These are phyloP conservation scores for Kluyveromyces wickerhamii DNA, from an alignment of 805 yeast genomes.

Conservation along the genomic window DNA sequence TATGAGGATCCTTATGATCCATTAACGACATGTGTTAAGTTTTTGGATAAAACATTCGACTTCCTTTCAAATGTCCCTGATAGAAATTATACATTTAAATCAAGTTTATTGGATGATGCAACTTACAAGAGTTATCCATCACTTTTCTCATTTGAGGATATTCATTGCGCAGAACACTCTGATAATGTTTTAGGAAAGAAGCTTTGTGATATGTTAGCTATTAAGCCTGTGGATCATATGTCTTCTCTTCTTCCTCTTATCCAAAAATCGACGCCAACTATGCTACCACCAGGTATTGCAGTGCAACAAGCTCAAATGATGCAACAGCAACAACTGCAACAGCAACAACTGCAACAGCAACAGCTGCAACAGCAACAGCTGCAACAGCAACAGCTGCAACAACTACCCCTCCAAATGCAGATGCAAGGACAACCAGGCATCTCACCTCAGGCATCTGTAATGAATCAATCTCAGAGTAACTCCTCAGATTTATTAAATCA, in stretches of 20 bases:
- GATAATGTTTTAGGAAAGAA: slow-evolving; percentile 26
- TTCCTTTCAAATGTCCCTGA: slow-evolving; percentile 33
- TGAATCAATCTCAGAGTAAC: slow-evolving; percentile 26
- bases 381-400: slow-evolving; percentile 14
- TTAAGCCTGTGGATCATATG: slow-evolving; percentile 28
- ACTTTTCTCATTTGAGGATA: slow-evolving; percentile 40
- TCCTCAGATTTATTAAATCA: slow-evolving; percentile 79
- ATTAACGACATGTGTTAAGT: slow-evolving; percentile 37
- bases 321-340: slow-evolving; percentile 20
- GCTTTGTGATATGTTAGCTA: slow-evolving; percentile 31
- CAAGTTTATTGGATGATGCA: slow-evolving; percentile 23
- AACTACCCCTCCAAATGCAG: slow-evolving; percentile 25
- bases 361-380: slow-evolving; percentile 11
- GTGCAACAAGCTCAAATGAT: slow-evolving; percentile 18
- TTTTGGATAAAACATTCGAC: slow-evolving; percentile 41
- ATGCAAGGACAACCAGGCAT: slow-evolving; percentile 30
- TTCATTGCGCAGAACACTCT: slow-evolving; percentile 30
- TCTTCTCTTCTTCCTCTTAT: slow-evolving; percentile 27
- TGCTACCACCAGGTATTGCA: slow-evolving; percentile 15
- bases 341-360: slow-evolving; percentile 25
- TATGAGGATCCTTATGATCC: slow-evolving; percentile 41
- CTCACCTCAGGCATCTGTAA: slow-evolving; percentile 15
- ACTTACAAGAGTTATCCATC: slow-evolving; percentile 33
- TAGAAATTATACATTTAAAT: slow-evolving; percentile 33
- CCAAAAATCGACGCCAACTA: slow-evolving; percentile 17